These are phyloP conservation scores for Bipolaris sorokiniana DNA, from an alignment of 2,329 filamentous ascomycete species.

Conservation along the genomic window DNA sequence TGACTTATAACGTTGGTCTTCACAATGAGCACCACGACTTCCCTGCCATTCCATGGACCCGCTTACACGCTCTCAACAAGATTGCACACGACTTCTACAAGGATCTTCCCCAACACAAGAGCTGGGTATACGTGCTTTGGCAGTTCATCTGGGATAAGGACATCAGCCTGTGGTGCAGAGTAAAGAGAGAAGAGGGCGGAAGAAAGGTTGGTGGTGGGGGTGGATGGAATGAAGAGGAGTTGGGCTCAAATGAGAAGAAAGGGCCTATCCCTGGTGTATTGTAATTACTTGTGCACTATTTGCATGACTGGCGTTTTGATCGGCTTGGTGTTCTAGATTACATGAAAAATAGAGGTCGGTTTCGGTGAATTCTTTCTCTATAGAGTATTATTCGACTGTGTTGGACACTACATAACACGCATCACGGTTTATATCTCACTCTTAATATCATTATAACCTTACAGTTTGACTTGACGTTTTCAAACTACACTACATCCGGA, in stretches of 20 bases:
- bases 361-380: background rate
- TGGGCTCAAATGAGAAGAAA: constrained; percentile 55
- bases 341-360: constrained; percentile 2
- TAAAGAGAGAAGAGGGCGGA: constrained; percentile 86
- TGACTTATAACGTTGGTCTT: constrained; percentile 96
- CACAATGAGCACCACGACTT: constrained; percentile 99
- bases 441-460: no score
- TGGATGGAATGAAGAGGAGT: constrained; percentile 56
- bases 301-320: constrained; percentile 9
- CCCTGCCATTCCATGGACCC: constrained; percentile 93
- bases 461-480: background rate
- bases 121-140: constrained; percentile 94
- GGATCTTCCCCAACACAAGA: constrained; percentile 82
- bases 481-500: background rate
- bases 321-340: constrained; percentile 4
- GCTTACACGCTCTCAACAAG: constrained; percentile 74
- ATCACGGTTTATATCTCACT: no score
- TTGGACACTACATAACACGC: no score
- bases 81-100: constrained; percentile 93
- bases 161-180: constrained; percentile 87
- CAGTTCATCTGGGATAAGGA: constrained; percentile 91
- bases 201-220: constrained; percentile 59
- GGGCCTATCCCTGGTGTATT: constrained; percentile 53
- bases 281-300: constrained; percentile 8
- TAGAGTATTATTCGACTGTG: background rate